These are phyloP conservation scores for Anastatica hierochuntica DNA, from an alignment of 345 rosid species.

Conservation along the genomic window DNA sequence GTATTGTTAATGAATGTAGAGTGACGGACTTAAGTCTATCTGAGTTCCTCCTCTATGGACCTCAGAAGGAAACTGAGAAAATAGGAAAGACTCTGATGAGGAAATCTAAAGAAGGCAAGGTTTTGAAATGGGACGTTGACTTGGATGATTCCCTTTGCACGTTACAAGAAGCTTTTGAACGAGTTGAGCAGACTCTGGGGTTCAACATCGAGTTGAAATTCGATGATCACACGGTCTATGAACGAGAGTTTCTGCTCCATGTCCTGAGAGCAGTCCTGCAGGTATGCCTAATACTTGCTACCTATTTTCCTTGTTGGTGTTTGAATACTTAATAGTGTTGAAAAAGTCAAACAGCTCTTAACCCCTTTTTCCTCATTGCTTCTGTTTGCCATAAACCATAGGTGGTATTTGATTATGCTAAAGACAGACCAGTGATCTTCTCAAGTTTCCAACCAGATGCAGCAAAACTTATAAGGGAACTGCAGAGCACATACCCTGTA, in stretches of 20 bases:
- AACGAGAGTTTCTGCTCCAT: conserved; percentile 43
- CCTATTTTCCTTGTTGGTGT: no score
- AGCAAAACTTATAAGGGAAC: conserved; percentile 50
- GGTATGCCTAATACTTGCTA: conserved; percentile 31
- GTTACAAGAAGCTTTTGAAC: conserved; percentile 64
- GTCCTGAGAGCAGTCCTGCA: conserved; percentile 47
- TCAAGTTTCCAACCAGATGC: conserved; percentile 95
- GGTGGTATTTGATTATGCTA: conserved; percentile 55
- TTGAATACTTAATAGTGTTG: background rate
- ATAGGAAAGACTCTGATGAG: conserved; percentile 50
- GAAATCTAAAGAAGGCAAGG: conserved; percentile 66
- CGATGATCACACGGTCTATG: conserved; percentile 60
- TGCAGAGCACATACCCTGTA: conserved; percentile 75
- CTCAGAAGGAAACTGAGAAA: conserved; percentile 50
- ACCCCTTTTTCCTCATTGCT: background rate
- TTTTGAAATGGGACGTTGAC: conserved; percentile 67
- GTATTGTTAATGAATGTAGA: conserved; percentile 54
- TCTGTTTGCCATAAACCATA: conserved; percentile 7
- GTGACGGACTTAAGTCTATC: conserved; percentile 58
- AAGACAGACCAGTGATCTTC: conserved; percentile 64
- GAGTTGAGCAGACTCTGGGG: conserved; percentile 57
- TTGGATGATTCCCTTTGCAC: conserved; percentile 71
- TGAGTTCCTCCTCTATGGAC: conserved; percentile 75
- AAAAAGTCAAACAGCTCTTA: background rate
- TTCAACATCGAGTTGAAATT: conserved; percentile 90